A percentile compares a stretch with the other conserved stretches of the same genome.
These are phyloP conservation scores for Malania oleifera DNA, from an alignment of 164 flowering plant genomes.

Conservation along the genomic window DNA sequence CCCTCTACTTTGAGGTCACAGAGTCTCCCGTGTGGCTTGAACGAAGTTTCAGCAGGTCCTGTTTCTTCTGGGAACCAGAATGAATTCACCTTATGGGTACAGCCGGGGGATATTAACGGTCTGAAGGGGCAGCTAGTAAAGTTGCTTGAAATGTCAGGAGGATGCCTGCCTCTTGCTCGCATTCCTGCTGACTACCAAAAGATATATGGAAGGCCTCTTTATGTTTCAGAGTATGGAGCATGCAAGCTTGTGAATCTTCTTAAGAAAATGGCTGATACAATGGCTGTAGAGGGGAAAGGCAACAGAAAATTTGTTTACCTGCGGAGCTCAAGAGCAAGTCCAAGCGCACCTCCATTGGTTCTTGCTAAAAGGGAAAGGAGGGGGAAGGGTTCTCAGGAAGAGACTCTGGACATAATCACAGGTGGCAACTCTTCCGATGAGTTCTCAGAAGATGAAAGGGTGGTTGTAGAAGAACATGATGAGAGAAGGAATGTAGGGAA, in stretches of 20 bases:
- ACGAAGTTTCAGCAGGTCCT: conserved; percentile 34
- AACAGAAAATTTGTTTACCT: conserved; percentile 60
- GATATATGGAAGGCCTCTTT: conserved; percentile 70
- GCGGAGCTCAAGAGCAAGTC: conserved; percentile 35
- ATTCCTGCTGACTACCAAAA: conserved; percentile 77
- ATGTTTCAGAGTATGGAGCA: conserved; percentile 71
- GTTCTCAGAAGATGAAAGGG: conserved; percentile 60
- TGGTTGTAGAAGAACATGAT: conserved; percentile 27
- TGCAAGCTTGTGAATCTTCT: conserved; percentile 77
- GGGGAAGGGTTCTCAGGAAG: conserved; percentile 52
- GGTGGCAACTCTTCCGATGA: conserved; percentile 63
- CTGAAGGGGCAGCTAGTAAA: conserved; percentile 70
- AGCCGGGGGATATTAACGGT: conserved; percentile 82
- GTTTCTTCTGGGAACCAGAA: conserved; percentile 22
- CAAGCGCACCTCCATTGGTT: conserved; percentile 32
- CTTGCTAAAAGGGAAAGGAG: conserved; percentile 42
- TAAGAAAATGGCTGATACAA: conserved; percentile 62
- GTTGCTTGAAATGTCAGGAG: conserved; percentile 79
- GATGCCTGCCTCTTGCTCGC: conserved; percentile 57
- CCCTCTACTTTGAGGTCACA: conserved; percentile 42
- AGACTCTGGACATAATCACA: conserved; percentile 17
- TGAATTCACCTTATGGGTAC: conserved; percentile 58
- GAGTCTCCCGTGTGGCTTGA: conserved; percentile 51
- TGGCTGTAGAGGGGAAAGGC: conserved; percentile 72
- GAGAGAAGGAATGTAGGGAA: conserved; percentile 24